Base-by-base conservation (phyloP, 768 basidiomycete genomes). In the Kwoniella europaea region DNA sequence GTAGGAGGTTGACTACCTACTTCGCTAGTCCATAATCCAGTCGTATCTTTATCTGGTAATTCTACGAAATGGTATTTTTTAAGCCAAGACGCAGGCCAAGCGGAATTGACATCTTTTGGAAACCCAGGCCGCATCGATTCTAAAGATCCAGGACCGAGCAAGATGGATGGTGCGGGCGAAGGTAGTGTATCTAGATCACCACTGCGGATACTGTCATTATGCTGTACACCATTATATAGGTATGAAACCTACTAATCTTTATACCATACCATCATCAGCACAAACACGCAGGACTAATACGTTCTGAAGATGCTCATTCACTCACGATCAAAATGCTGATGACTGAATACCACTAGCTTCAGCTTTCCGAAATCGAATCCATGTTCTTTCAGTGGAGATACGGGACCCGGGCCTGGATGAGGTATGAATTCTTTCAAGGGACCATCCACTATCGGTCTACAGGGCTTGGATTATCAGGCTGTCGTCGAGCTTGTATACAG, bases 241-340 rank as follows among this genome's bases (percentile, higher is more conserved):
- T 1, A 20, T 20, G 18, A 52, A 22, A 58, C 57, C 16, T 35
- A 58, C 57, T 58, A 58, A 24, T 58, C 57, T 58, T 15, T 35
- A 35, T 22, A 13, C 12, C 20, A 16, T 12, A n/a, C 16, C 6
- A 10, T 2, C 22, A 29, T 63, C 61, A 63, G 61, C 27, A 44
- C 15, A 61, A 9, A 2, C 4, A 63, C 43, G 27, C 20, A 46
- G 6, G 6, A 35, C 7, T 0, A 6, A 35, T 35, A 7, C 7
- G 35, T 35, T 35, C 35, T 35, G 7, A 20, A 18, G 18, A 44
- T n/a, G 18, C 2, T 24, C 18, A 13, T 15, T 5, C 10, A 67
- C 66, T 67, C 52, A 65, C 74, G 77, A 63, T 79, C 77, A 52
- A 74, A 73, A 53, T 76, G 75, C 52, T 72, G 63, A 50, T 79